Conservation (phyloP, 2,329 filamentous ascomycete genomes). For the Phialocephala subalpina region DNA sequence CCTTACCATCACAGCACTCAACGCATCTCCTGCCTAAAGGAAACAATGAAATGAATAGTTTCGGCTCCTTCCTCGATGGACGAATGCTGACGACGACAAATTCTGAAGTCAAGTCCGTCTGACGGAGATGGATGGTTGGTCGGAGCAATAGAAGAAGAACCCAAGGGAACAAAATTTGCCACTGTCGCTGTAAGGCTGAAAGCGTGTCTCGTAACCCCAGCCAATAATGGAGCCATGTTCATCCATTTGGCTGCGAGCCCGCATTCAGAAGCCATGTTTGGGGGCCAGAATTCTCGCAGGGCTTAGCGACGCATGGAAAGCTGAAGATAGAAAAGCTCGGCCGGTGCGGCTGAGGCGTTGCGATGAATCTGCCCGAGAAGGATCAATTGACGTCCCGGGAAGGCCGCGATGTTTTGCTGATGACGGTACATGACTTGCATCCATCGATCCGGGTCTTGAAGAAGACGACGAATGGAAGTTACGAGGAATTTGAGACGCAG, state of each 20-base stretch:
- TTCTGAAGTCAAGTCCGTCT: slow-evolving; percentile 6
- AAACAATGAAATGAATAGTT: neutral
- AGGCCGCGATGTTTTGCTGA: neutral
- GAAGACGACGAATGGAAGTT: neutral
- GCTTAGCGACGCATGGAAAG: slow-evolving; percentile 1
- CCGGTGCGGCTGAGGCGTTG: slow-evolving; percentile 12
- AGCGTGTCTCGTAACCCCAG: slow-evolving; percentile 4
- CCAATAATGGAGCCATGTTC: slow-evolving; percentile 1
- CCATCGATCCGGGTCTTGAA: neutral
- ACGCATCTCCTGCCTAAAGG: neutral
- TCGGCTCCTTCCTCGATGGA: neutral
- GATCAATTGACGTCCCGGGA: slow-evolving; percentile 6
- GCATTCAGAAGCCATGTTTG: neutral
- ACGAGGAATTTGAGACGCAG: neutral
- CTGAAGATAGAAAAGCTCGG: neutral
- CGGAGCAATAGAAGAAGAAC: neutral
- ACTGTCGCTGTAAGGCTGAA: slow-evolving; percentile 8
- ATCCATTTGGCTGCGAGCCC: neutral
- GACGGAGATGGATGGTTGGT: slow-evolving; percentile 1
- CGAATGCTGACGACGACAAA: neutral
- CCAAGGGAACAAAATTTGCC: neutral
- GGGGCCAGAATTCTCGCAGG: neutral
- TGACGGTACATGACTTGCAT: slow-evolving; percentile 7
- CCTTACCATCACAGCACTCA: neutral
- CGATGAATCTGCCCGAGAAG: slow-evolving; percentile 3